Conservation (phyloP, 2,329 filamentous ascomycete genomes). For the Pseudopithomyces maydicus region DNA sequence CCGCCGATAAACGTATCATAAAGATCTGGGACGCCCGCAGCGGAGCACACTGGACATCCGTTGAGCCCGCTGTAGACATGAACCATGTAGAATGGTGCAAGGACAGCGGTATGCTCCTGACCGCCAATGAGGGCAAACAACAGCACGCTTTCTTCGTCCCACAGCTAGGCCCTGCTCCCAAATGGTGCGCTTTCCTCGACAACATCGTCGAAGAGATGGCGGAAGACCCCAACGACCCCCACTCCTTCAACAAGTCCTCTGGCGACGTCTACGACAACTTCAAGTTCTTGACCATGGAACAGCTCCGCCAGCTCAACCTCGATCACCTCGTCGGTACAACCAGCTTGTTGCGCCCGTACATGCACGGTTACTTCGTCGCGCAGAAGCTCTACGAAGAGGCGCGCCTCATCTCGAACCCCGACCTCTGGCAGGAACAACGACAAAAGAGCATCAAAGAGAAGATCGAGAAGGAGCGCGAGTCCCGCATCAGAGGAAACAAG, state of each 20-base stretch:
- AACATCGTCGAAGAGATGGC: conserved; percentile 99
- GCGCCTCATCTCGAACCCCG: conserved; percentile 88
- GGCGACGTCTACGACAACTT: conserved; percentile 97
- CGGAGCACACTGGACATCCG: conserved; percentile 90
- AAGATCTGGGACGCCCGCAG: conserved; percentile 90
- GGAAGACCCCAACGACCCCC: conserved; percentile 72
- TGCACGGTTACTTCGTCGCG: conserved; percentile 98
- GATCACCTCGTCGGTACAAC: conserved; percentile 90
- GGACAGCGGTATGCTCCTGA: conserved; percentile 91
- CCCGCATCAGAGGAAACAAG: conserved; percentile 89
- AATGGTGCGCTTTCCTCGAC: conserved; percentile 96
- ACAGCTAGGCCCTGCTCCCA: conserved; percentile 88
- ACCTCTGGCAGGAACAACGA: conserved; percentile 89
- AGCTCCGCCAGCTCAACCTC: conserved; percentile 83
- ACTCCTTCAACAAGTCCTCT: conserved; percentile 58
- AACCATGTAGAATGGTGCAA: conserved; percentile 94
- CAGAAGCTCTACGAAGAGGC: conserved; percentile 96
- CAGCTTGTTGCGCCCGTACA: conserved; percentile 88
- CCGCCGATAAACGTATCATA: conserved; percentile 92
- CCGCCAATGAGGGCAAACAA: conserved; percentile 93
- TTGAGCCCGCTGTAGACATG: conserved; percentile 92
- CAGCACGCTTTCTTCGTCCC: conserved; percentile 96
- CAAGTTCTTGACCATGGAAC: conserved; percentile 91
- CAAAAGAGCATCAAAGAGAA: conserved; percentile 91
- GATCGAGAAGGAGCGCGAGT: conserved; percentile 96